Evolutionary conservation across 2,329 filamentous ascomycete species (phyloP).

Genomic region (Aspergillus sp.): DNA sequence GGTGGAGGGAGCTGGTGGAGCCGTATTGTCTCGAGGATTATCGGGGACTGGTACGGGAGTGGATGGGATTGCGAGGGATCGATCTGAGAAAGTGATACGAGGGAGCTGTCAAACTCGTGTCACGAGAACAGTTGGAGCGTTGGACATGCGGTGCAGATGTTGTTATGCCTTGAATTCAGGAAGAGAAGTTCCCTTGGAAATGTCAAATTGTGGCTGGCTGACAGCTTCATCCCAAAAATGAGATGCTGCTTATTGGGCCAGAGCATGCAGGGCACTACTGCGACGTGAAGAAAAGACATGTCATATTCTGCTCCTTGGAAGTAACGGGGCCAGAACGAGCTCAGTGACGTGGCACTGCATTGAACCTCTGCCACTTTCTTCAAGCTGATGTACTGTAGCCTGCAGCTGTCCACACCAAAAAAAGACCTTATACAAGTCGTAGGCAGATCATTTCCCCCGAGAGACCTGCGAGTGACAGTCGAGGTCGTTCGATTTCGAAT

Average conservation of each 20-base stretch:
- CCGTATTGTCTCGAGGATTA: conserved; percentile 33
- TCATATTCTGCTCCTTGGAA: not conserved
- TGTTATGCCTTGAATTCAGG: too few species aligned
- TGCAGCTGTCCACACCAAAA: not conserved
- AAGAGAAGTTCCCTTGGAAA: not conserved
- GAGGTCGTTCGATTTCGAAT: not conserved
- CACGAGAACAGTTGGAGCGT: too few species aligned
- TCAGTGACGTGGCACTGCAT: not conserved
- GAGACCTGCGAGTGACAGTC: not conserved
- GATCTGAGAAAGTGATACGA: not conserved
- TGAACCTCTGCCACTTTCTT: not conserved
- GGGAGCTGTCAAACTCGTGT: not conserved
- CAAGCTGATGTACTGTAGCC: too few species aligned
- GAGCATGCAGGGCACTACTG: not conserved
- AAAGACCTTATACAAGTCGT: not conserved
- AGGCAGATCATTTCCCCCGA: not conserved
- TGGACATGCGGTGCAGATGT: too few species aligned
- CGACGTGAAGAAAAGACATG: not conserved
- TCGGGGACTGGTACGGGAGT: conserved; percentile 34
- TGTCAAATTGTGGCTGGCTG: not conserved
- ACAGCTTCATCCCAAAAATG: not conserved
- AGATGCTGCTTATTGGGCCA: not conserved
- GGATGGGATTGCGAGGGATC: not conserved
- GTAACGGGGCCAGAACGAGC: not conserved
- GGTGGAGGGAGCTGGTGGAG: conserved; percentile 31